phyloP scores from a whole-genome alignment of 768 basidiomycete genomes.

The Boletus insuetus region DNA sequence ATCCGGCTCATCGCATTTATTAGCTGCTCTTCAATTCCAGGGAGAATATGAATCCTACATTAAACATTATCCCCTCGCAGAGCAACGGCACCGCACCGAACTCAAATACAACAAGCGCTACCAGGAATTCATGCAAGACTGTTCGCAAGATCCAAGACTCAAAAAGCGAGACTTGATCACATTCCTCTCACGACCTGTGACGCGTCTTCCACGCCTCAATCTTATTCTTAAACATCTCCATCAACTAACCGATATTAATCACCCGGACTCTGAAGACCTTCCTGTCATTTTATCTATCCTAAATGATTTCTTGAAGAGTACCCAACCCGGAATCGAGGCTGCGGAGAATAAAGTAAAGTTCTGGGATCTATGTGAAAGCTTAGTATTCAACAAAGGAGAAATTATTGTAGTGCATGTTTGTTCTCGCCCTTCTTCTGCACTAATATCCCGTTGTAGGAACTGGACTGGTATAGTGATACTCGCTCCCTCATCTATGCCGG shows the following conservation, averaged over 20 bases:
- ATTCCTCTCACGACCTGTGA: conserved; percentile 83
- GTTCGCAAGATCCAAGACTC: conserved; percentile 60
- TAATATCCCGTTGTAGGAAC: conserved; percentile 50
- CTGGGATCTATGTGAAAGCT: conserved; percentile 73
- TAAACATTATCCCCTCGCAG: conserved; percentile 85
- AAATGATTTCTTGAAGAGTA: conserved; percentile 73
- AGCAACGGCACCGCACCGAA: conserved; percentile 78
- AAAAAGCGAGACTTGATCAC: conserved; percentile 76
- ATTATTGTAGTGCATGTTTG: conserved; percentile 58
- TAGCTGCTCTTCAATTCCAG: conserved; percentile 46
- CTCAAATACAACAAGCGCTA: conserved; percentile 67
- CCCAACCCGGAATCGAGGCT: conserved; percentile 88
- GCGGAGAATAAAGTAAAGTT: conserved; percentile 89
- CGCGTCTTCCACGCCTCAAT: conserved; percentile 78
- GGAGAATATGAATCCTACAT: conserved; percentile 77
- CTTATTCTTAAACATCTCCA: conserved; percentile 70
- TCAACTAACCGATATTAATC: conserved; percentile 67
- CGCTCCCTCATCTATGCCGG: conserved; percentile 71
- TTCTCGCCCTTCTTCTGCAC: not conserved
- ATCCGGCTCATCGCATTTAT: conserved; percentile 16
- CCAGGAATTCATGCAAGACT: conserved; percentile 60
- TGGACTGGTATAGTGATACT: conserved; percentile 77
- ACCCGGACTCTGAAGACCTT: conserved; percentile 75
- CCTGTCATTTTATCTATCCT: conserved; percentile 70
- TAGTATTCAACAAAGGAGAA: conserved; percentile 75